Evolutionary conservation across 345 rosid genomes (phyloP).

Genomic region (Raphanus raphanistrum): DNA sequence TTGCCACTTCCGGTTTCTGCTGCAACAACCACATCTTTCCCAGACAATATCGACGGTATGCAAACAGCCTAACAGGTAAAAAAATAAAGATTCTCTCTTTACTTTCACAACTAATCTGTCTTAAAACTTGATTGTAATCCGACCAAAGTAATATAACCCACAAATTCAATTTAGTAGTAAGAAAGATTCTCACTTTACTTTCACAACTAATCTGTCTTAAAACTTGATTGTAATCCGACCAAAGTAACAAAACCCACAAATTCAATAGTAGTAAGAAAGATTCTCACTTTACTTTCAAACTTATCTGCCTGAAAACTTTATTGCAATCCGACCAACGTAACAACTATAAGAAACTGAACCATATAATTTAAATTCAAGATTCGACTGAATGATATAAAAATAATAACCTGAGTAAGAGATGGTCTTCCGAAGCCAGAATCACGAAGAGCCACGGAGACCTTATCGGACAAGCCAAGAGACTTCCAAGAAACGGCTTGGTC

Average conservation of each 20-base stretch:
- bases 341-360: background rate
- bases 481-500: slow-evolving; percentile 73
- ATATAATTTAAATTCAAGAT: background rate
- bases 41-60: slow-evolving; percentile 65
- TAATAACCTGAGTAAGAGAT: slow-evolving; percentile 75
- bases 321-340: background rate
- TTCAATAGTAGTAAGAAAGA: background rate
- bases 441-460: slow-evolving; percentile 58
- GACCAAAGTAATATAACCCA: background rate
- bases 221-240: background rate
- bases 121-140: background rate
- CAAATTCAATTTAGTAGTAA: background rate
- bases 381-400: background rate
- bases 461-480: slow-evolving; percentile 74
- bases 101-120: background rate
- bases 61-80: slow-evolving; percentile 58
- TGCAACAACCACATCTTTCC: slow-evolving; percentile 86
- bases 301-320: background rate
- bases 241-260: background rate
- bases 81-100: background rate
- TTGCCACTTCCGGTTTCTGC: slow-evolving; percentile 99
- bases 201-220: background rate
- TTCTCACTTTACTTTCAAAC: background rate
- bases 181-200: background rate
- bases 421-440: slow-evolving; percentile 69